These are phyloP conservation scores for Fagopyrum homotropicum DNA, from an alignment of 148 eudicot genomes.

Conservation along the genomic window DNA sequence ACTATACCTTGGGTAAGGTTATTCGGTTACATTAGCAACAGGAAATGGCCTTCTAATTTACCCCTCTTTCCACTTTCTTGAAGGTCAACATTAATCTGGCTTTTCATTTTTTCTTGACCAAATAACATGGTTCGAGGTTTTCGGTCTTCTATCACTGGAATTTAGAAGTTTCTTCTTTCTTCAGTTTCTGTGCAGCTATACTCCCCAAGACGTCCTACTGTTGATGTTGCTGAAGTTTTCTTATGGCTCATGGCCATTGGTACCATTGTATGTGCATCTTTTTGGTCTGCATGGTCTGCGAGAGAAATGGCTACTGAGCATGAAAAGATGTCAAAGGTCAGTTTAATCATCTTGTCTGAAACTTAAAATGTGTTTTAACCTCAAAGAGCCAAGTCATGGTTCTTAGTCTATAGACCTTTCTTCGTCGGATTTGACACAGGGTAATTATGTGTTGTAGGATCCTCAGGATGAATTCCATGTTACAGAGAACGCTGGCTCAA, in stretches of 20 bases:
- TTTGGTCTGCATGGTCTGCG: constrained; percentile 98
- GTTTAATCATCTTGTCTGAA: neutral
- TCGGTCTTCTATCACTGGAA: neutral
- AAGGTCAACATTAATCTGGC: neutral
- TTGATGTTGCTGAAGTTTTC: constrained; percentile 96
- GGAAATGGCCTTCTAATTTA: neutral
- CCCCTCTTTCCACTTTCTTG: neutral
- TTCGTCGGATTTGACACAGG: neutral
- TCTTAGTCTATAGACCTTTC: neutral
- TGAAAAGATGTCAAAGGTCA: constrained; percentile 79
- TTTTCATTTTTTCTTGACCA: neutral
- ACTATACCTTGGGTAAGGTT: constrained; percentile 54
- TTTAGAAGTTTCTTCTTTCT: constrained; percentile 33
- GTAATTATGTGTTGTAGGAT: neutral
- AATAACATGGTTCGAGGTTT: neutral
- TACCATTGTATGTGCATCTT: constrained; percentile 86
- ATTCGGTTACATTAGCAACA: neutral
- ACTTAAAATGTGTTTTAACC: neutral
- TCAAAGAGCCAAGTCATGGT: neutral
- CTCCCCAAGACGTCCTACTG: constrained; percentile 85
- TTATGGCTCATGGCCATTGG: constrained; percentile 99
- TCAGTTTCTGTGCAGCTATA: constrained; percentile 94
- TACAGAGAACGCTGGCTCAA: constrained; percentile 20
- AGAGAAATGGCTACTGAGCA: constrained; percentile 82
- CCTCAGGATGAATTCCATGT: constrained; percentile 10